These are phyloP conservation scores for Boletus bicolor DNA, from an alignment of 768 basidiomycete species.

Conservation along the genomic window DNA sequence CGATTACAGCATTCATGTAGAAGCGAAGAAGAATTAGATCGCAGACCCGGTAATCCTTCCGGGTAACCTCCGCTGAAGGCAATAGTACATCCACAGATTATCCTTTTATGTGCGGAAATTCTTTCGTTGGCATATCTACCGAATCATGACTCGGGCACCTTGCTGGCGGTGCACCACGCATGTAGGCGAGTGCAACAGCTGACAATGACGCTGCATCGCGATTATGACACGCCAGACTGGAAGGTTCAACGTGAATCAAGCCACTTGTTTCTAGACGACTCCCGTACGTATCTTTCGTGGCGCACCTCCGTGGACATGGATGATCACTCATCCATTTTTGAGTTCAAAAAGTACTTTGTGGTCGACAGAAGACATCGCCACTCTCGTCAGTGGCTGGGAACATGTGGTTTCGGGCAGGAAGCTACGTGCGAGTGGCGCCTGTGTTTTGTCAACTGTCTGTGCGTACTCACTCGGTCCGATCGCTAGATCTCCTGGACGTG, in stretches of 20 bases:
- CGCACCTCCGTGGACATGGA: slow-evolving; percentile 17
- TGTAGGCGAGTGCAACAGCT: not conserved
- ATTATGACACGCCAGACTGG: slow-evolving; percentile 8
- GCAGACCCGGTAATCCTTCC: slow-evolving; percentile 2
- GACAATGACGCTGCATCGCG: not conserved
- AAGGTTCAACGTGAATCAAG: not conserved
- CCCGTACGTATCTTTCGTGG: slow-evolving; percentile 22
- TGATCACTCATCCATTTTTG: not conserved
- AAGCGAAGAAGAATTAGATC: slow-evolving; percentile 7
- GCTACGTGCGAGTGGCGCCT: slow-evolving; percentile 18
- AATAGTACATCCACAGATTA: not conserved
- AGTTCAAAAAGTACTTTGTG: slow-evolving; percentile 9
- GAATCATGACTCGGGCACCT: slow-evolving; percentile 5
- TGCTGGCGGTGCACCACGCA: slow-evolving; percentile 16
- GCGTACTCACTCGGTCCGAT: slow-evolving; percentile 2
- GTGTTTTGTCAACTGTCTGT: slow-evolving; percentile 2
- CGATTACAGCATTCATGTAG: slow-evolving; percentile 1
- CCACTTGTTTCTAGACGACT: slow-evolving; percentile 6
- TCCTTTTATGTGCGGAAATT: slow-evolving; percentile 3
- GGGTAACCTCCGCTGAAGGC: not conserved
- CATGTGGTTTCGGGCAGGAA: slow-evolving; percentile 25
- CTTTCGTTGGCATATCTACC: not conserved
- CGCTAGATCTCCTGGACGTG: not conserved
- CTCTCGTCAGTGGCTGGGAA: slow-evolving; percentile 14
- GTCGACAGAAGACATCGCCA: slow-evolving; percentile 11